Evolutionary conservation across 108 stramenopile species (phyloP), one percentile per base, ranked within the genome.

Genomic region (Nitzschia sp.): DNA sequence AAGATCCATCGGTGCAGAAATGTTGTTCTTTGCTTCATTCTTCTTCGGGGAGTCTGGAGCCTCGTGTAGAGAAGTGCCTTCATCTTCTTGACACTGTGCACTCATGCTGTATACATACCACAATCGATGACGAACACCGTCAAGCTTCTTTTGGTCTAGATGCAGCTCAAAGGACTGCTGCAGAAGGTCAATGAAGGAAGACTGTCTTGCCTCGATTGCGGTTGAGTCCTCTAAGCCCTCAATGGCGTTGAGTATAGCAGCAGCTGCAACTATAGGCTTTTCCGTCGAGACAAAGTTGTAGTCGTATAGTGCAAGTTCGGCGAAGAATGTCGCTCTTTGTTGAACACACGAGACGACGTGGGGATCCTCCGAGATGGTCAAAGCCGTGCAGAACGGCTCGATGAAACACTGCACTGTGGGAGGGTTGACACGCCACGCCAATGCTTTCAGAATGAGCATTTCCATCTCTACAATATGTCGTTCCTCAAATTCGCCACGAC

Each of bases 301-400:
- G 64, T 91, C 87, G 52, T 80, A 88, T 19, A 91, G 66, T 31
- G 85, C 58, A 16, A 88, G 60, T 44, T 91, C 90, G 25, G 81
- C 74, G 36, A 91, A 83, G 75, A 88, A 88, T 3, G 73, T 60
- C 21, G 87, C 73, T 19, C 82, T 58, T 44, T 66, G 69, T 32
- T 73, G 66, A 8, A 71, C 45, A 35, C 57, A 53, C 1, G 3
- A 6, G 29, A 46, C 32, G 22, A 53, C 16, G 2, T 32, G 17
- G 6, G 41, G 57, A 0, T 63, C 21, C n/a, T n/a, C n/a, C 28
- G 44, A 27, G 11, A 64, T 23, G 1, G 48, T 22, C 1, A 64
- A n/a, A 22, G 56, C 27, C 11, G 27, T 23, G 30, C 47, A 53
- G 31, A 80, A 73, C 8, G 47, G 33, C 13, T 72, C 16, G 53